Evolutionary conservation across 1,284 basidiomycete genomes (phyloP), one percentile per base, ranked within the genome.

Genomic region (Coniferiporia sulphurascens): DNA sequence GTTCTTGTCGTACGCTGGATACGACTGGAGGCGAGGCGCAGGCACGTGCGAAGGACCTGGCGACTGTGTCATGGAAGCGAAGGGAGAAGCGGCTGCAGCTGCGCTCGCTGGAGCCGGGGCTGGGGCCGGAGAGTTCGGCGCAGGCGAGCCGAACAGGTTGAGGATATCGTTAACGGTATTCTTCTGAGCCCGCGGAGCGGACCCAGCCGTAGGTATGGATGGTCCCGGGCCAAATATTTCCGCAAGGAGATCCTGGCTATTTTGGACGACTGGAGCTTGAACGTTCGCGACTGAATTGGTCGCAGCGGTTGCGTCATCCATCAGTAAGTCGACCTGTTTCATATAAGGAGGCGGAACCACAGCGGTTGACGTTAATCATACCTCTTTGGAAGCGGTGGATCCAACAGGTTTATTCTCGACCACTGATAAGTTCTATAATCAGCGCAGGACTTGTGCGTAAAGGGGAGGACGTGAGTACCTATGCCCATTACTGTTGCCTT

Each of bases 321-420:
- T 85, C 41, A 95, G 80, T 2, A 95, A 80, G 70, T 95, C 91
- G 8, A 79, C 85, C 76, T 83, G 61, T 36, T 64, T 38, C 43
- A 43, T 35, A 22, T 17, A 50, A 59, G 43, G 38, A 48, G 15
- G 49, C 60, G 45, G 45, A 15, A 57, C 49, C 45, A 15, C 15
- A 59, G 10, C 49, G 51, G 48, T 48, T 52, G 52, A 49, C 49
- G 53, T 59, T 48, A n/a, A 27, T 50, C 41, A 41, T 66, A 87
- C 87, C 65, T 94, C 90, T 72, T 86, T 89, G 53, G 87, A 83
- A 34, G 80, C 81, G 1, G 94, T 92, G 4, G 93, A 93, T 4
- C 95, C 95, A 27, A 98, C 95, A 43, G 91, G 89, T 69, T 94
- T 93, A 68, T 93, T 91, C 74, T 98, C 95, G 73, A 91, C 94